These are phyloP conservation scores for Russula ochroleuca DNA, from an alignment of 768 basidiomycete species.

Conservation along the genomic window DNA sequence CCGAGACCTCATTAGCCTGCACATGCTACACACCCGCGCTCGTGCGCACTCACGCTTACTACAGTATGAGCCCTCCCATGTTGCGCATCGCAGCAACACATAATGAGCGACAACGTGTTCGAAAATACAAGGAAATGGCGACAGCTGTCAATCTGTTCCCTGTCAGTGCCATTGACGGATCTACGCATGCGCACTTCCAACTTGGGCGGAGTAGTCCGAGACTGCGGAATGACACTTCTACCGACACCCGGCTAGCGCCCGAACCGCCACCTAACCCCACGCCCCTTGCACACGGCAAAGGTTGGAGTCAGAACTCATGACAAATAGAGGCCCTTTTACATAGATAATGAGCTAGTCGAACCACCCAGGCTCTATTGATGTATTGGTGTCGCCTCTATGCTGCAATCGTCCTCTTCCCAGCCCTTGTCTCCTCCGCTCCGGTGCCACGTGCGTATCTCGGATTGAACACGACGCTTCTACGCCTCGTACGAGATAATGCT, in stretches of 20 bases:
- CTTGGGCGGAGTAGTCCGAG: too few relatives aligned
- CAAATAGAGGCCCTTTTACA: not conserved
- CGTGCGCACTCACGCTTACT: not conserved
- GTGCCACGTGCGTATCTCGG: not conserved
- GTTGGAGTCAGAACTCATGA: too few relatives aligned
- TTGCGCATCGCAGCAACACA: not conserved
- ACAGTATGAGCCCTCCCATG: not conserved
- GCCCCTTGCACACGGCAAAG: not conserved
- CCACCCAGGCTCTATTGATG: slow-evolving; percentile 2
- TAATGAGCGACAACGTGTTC: not conserved
- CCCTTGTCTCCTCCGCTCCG: not conserved
- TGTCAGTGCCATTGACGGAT: not conserved
- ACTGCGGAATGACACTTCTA: too few relatives aligned
- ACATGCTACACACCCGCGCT: not conserved
- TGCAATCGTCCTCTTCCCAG: not conserved
- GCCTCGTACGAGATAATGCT: slow-evolving; percentile 31
- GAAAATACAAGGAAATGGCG: not conserved
- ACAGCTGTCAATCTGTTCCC: not conserved
- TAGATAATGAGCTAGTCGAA: not conserved
- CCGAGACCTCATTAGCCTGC: not conserved
- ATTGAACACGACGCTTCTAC: slow-evolving; percentile 4
- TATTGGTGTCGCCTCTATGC: not conserved
- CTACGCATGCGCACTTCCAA: too few relatives aligned
- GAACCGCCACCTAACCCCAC: not conserved
- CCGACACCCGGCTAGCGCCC: not conserved